Evolutionary conservation across 306 rosid species (phyloP), one percentile per base, ranked within the genome.

Genomic region (Arachis hypogaea): DNA sequence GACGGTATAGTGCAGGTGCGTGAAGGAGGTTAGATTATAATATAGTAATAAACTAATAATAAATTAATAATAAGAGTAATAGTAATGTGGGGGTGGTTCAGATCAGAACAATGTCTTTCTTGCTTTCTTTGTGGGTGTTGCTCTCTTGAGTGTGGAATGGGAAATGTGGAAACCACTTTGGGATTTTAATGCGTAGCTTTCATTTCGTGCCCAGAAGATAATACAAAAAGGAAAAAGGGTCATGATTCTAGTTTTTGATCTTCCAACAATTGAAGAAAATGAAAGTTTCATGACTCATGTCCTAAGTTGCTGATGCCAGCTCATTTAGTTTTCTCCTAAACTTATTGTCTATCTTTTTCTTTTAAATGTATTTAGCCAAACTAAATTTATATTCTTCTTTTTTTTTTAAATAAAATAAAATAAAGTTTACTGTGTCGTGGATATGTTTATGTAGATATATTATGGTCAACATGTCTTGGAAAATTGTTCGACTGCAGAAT

Each of bases 211-310:
- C 70, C 18, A 49, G 73, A 46, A 63, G 9, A 40, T 22, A 44
- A 4, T 55, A 55, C n/a, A 49, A 43, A 56, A 45, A 66, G 43
- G 38, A 33, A 33, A 33, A 33, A 33, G 38, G 38, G 38, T 11
- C 75, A 82, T 82, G 59, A 78, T 82, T 74, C 55, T 52, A 4
- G 83, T 46, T 67, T 9, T 69, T 78, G 78, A 82, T 67, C 57
- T 67, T 47, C 55, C 59, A 47, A 63, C 77, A 18, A 33, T 29
- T 52, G 12, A 81, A 46, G 33, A 60, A 74, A 65, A 16, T 57
- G 70, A 59, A 40, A 62, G 38, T 64, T 63, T 78, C 41, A 68
- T 63, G 69, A 65, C 9, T 77, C 62, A 61, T 68, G 40, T 60
- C 7, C 6, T 41, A 41, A 0, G 18, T 12, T 12, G 18, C 4